Evolutionary conservation across 345 rosid species (phyloP), one percentile per base, ranked within the genome.

Genomic region (Combretum micranthum): DNA sequence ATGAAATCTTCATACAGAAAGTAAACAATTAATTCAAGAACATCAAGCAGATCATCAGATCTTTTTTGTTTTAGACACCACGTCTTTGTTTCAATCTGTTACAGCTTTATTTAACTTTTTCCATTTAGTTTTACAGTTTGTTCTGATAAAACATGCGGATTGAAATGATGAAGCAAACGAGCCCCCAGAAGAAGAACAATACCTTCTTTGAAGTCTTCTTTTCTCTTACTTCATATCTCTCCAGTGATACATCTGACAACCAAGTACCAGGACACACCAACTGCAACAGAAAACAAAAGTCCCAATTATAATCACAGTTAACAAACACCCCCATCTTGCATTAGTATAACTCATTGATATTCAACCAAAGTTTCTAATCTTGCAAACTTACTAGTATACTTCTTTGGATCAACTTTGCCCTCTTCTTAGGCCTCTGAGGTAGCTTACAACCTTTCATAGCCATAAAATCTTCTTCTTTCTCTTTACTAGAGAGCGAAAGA

Each of bases 381-480:
- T 23, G 17, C 52, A 37, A 23, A 72, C 87, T 73, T 62, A 86
- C 98, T 37, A 84, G 88, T 61, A 87, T 70, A 47, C 89, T 83
- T 70, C 79, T 84, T 73, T 87, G 98, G 62, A 91, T 85, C 72
- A 84, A 64, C 65, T 91, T 88, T 47, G 96, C 91, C 62, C 98
- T 71, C 63, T 87, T 91, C 75, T 85, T 88, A 11, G 98, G 98
- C 74, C 96, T 75, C 57, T 91, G 98, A 64, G 98, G 83, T 55
- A 77, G 95, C 68, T 85, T 91, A 63, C 98, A 85, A 20, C 96
- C 98, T 77, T 91, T 91, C 94, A 91, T 83, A 39, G 88, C 88
- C 84, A 88, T 70, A 76, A 85, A 87, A 79, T 91, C 95, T 70
- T 87, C 95, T 74, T 91, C 98, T 70, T 88, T 91, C 70, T 87